phyloP scores from a whole-genome alignment of 805 yeast genomes.

The Kuraishia borneana region DNA sequence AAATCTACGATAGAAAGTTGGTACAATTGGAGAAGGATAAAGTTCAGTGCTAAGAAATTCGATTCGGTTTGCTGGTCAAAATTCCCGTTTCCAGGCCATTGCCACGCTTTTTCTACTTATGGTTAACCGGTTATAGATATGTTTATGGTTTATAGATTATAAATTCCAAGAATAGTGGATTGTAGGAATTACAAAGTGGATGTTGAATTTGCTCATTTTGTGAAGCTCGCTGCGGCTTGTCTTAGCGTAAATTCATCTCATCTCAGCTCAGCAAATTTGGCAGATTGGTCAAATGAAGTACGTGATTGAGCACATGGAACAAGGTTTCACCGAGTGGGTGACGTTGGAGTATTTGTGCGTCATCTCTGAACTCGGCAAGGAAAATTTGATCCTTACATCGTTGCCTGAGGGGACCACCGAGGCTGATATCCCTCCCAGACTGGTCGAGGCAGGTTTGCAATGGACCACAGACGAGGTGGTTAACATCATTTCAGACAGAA shows the following conservation, averaged over 20 bases:
- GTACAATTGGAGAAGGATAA: too few relatives aligned
- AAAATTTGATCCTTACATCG: constrained; percentile 67
- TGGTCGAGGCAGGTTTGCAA: constrained; percentile 53
- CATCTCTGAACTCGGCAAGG: constrained; percentile 69
- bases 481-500: constrained; percentile 31
- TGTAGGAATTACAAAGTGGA: too few relatives aligned
- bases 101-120: too few relatives aligned
- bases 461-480: constrained; percentile 74
- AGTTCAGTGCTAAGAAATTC: too few relatives aligned
- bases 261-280: not conserved
- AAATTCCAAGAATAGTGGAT: too few relatives aligned
- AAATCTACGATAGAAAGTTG: not conserved
- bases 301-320: constrained; percentile 95
- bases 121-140: too few relatives aligned
- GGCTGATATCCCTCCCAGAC: constrained; percentile 49
- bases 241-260: too few relatives aligned
- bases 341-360: constrained; percentile 77
- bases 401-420: constrained; percentile 54
- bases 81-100: too few relatives aligned
- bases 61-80: too few relatives aligned
- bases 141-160: too few relatives aligned
- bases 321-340: constrained; percentile 95
- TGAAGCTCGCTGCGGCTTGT: too few relatives aligned
- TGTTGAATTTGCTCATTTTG: too few relatives aligned
- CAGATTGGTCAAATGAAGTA: constrained; percentile 71